Evolutionary conservation across 495 filamentous ascomycete genomes (phyloP), one percentile per base, ranked within the genome.

Genomic region (Rostrohypoxylon terebratum): DNA sequence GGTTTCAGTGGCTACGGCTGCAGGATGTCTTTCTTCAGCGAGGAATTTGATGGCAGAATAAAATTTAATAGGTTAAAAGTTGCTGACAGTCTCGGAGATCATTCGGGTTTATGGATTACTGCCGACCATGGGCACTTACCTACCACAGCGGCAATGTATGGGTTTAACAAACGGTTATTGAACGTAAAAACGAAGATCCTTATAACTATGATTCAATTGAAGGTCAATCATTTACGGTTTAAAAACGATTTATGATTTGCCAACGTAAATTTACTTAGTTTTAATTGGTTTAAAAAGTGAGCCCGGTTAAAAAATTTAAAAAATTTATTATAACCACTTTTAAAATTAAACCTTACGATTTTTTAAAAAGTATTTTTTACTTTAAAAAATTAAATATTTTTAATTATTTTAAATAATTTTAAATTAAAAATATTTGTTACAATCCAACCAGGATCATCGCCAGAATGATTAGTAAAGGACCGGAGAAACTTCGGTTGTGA

Each of bases 51-150:
- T 36, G 45, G 23, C 16, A 59, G 42, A 50, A 28, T n/a, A 34
- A 58, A 66, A 33, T 62, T 71, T 38, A 48, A 54, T 42, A 18
- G 31, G 57, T 28, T 42, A 59, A 53, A 59, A 53, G 25, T 0
- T 34, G 25, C 51, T 47, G 51, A 34, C 34, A 20, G 8, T 21
- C 7, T 60, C 70, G 64, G 70, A 60, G 51, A 72, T 72, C 20
- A 34, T 25, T 67, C 69, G 69, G 69, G 13, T 53, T 42, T 69
- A 51, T n/a, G 14, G 21, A 14, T n/a, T 64, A 20, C 20, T 31
- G 20, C 23, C 63, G 47, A 25, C 20, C 8, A 45, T 18, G 4
- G 2, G 8, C 40, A 44, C 2, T n/a, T 1, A 1, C 14, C 42
- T n/a, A 45, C 40, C 40, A 6, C 14, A 44, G 40, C 40, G 40